phyloP scores from a whole-genome alignment of 2,329 filamentous ascomycete genomes.

The Aspergillus ustus region DNA sequence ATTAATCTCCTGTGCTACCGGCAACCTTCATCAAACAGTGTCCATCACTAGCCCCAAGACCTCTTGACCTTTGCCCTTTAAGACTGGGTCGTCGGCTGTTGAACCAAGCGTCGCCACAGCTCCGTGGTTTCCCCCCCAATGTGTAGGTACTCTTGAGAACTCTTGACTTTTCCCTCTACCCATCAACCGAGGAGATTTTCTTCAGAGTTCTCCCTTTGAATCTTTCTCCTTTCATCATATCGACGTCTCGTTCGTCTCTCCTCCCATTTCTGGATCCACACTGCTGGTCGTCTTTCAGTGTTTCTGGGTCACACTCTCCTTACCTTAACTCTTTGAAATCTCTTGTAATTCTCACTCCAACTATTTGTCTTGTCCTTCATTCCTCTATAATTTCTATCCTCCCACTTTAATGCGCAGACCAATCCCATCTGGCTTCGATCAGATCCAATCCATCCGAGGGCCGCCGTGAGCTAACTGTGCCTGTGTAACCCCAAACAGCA shows the following conservation, averaged over 20 bases:
- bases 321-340: conserved; percentile 7
- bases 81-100: conserved; percentile 16
- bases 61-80: not conserved
- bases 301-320: conserved; percentile 13
- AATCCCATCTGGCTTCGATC: not conserved
- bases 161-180: conserved; percentile 11
- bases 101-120: conserved; percentile 15
- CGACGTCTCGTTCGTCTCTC: conserved; percentile 10
- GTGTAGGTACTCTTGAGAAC: conserved; percentile 25
- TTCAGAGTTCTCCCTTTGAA: conserved; percentile 8
- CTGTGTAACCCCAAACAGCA: conserved; percentile 23
- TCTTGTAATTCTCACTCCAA: not conserved
- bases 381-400: not conserved
- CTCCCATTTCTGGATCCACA: conserved; percentile 1
- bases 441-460: not conserved
- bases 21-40: not conserved
- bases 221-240: conserved; percentile 20
- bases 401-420: not conserved
- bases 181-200: conserved; percentile 9
- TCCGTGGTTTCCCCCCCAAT: conserved; percentile 24
- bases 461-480: conserved; percentile 18
- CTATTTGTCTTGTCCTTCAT: not conserved
- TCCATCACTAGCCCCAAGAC: not conserved
- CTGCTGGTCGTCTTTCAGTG: conserved; percentile 15
- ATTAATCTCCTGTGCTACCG: conserved; percentile 8